Evolutionary conservation across 768 basidiomycete genomes (phyloP), one percentile per base, ranked within the genome.

Genomic region (Xerocomellus intermedius): DNA sequence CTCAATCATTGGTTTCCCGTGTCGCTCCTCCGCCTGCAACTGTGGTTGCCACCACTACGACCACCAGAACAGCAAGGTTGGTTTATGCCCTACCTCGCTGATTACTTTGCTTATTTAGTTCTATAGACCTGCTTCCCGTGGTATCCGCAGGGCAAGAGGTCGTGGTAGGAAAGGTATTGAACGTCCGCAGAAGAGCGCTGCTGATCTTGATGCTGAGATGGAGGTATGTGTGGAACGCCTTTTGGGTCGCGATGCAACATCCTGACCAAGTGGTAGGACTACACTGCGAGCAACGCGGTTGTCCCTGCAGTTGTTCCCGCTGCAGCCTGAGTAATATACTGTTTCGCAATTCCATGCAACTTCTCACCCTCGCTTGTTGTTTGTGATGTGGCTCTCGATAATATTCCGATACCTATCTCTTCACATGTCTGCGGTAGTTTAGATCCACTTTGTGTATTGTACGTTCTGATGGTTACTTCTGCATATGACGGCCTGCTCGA

Each of bases 201-300:
- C 91, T 32, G 92, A 95, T 69, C 83, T 98, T 41, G 96, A 98
- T 69, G 94, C 95, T 8, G 96, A 98, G 79, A 98, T 98, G 96
- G 90, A 90, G 83, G 96, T 96, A 55, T 37, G 84, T 69, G 24
- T 39, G 8, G 14, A 5, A 19, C 4, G 1, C 0, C 2, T 42
- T 12, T 1, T 43, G 1, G 5, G 8, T 37, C 13, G 19, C 24
- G 21, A 32, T 48, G 4, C 21, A 14, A 12, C 10, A 28, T n/a
- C 5, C 36, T 52, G 44, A 60, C 46, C n/a, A 50, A 50, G 8
- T 21, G 24, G 7, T 52, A 89, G 87, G 86, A 89, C 65, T 89
- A 89, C 62, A 88, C 86, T 35, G 77, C 84, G 14, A 80, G 73
- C 64, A 85, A 77, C 17, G 33, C 64, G 14, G 7, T 28, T 33